These are phyloP conservation scores for Pyrenula aspistea DNA, from an alignment of 495 filamentous ascomycete genomes.

Conservation along the genomic window DNA sequence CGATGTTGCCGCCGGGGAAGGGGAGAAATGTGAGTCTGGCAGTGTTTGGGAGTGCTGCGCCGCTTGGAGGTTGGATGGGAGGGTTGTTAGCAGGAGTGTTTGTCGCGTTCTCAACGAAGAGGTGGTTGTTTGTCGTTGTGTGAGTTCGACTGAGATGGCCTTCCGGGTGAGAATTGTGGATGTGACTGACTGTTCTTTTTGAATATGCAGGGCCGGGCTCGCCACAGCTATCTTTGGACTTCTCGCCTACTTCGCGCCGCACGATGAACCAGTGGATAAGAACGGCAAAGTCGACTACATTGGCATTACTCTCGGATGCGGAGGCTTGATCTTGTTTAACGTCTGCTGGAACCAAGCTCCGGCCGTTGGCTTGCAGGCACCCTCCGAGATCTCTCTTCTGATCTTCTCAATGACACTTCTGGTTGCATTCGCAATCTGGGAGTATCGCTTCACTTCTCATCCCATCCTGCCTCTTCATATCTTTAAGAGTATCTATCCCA, in stretches of 20 bases:
- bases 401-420: slow-evolving; percentile 28
- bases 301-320: slow-evolving; percentile 32
- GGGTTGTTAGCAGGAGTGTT: slow-evolving; percentile 30
- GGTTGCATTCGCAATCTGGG: slow-evolving; percentile 31
- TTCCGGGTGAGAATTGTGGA: neutral
- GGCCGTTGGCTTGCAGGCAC: slow-evolving; percentile 31
- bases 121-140: slow-evolving; percentile 40
- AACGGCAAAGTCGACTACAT: slow-evolving; percentile 35
- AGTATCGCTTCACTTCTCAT: slow-evolving; percentile 22
- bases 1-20: slow-evolving; percentile 29
- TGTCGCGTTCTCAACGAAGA: slow-evolving; percentile 27
- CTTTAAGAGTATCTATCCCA: slow-evolving; percentile 32
- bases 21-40: slow-evolving; percentile 34
- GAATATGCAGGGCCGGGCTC: slow-evolving; percentile 17
- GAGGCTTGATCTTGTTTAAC: slow-evolving; percentile 38
- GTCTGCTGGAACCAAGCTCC: slow-evolving; percentile 45
- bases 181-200: neutral
- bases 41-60: slow-evolving; percentile 37
- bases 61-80: slow-evolving; percentile 32
- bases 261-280: slow-evolving; percentile 26
- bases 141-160: slow-evolving; percentile 7
- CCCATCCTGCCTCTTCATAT: slow-evolving; percentile 40
- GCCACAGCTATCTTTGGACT: slow-evolving; percentile 19
- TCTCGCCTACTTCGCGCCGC: slow-evolving; percentile 21
- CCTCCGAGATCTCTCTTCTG: slow-evolving; percentile 33